Base-by-base conservation (phyloP, 306 rosid genomes). In the apple (Malus domestica) region DNA sequence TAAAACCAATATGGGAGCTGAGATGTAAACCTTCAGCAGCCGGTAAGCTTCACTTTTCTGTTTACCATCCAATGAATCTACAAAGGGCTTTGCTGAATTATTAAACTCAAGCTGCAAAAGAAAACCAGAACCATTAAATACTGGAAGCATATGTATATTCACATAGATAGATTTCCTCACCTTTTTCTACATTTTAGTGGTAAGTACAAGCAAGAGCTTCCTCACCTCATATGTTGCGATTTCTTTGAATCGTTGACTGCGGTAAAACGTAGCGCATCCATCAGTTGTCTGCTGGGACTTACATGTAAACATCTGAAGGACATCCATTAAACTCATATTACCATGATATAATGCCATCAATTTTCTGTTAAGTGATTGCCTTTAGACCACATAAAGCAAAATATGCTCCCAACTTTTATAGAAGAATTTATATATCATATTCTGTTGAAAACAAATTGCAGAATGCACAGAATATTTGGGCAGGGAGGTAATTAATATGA, bases 211-310 rank as follows among this genome's bases (percentile, higher is more conserved):
- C 16, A 3, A 67, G 40, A 19, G 61, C 30, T 52, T 75, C 30
- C 79, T 75, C 67, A 85, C 84, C 82, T 76, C 84, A 49, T 65
- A 51, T 46, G 11, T 79, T 13, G 4, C 35, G 5, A 68, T 60
- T 80, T 69, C 82, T 79, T 79, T 73, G 72, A 85, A 79, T 19
- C 35, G 72, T 22, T 76, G 45, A 23, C 14, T 2, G 29, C 80
- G 86, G 74, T 82, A 85, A 70, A 79, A 85, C 33, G 68, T 85
- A 25, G 86, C 84, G 27, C 88, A 82, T 46, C 88, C 86, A 76
- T 72, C 82, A 29, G 25, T 20, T 66, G 61, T 25, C 15, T 1
- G 6, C 12, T 44, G 10, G 7, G 55, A 51, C 20, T 55, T 38
- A 7, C 30, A 19, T 0, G 57, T 30, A 67, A 9, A 83, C 23